Base-by-base conservation (phyloP, 805 yeast genomes). In the Yarrowia sp. region DNA sequence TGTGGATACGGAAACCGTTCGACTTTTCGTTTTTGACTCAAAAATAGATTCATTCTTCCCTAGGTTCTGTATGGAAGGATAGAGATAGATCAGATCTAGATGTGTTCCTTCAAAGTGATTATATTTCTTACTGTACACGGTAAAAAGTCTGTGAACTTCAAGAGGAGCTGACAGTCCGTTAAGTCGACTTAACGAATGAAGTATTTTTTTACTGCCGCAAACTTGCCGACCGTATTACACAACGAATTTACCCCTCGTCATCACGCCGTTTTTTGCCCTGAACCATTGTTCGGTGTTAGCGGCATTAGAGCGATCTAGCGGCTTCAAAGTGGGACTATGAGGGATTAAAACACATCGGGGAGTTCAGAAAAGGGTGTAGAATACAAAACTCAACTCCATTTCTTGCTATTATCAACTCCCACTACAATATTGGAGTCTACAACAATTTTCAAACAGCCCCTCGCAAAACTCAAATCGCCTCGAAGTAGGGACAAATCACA, bases 201-300 rank as follows among this genome's bases (percentile, higher is more conserved):
- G 27, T 1, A 6, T 38, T 19, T 38, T 38, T 35, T 38, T 16
- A 6, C 16, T 10, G 42, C 49, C 49, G 49, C 18, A n/a, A 27
- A 44, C 12, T 25, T 44, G 49, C 49, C 49, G 49, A 27, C 49
- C 49, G 21, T 44, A 25, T 9, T 44, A 44, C 49, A 44, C 49
- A 44, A 44, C 49, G 49, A 27, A 27, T 25, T 44, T 44, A 27
- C 33, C 47, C 32, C 47, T 35, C 47, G 13, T 35, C 51, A 38
- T 56, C 36, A 56, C 32, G 55, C 63, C 22, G 63, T 53, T 42
- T 49, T 18, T 22, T 62, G 42, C 39, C 46, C 47, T 24, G 41
- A 41, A 32, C 21, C 36, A 12, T 61, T 53, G 39, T 62, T 44
- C 49, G 49, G 33, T 8, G 22, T 44, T 44, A 27, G 24, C 49